Base-by-base conservation (phyloP, 2,329 filamentous ascomycete genomes). In the Sporothrix dimorphospora region DNA sequence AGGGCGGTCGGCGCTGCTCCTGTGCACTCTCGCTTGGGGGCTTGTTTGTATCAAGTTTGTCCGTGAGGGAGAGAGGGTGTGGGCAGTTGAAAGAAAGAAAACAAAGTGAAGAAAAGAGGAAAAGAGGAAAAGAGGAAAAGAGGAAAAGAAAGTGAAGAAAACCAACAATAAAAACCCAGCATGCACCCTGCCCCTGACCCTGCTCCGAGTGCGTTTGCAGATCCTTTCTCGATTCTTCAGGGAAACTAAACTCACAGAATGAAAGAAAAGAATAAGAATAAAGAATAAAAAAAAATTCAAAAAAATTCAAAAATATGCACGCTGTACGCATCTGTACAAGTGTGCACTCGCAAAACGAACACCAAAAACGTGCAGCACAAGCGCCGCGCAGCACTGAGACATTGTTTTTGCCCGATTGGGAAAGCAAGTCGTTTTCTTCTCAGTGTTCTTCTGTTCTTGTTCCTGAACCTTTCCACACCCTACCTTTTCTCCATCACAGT, bases 371-470 rank as follows among this genome's bases (percentile, higher is more conserved):
- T 65, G 59, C 38, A 65, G 38, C 9, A 27, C 59, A 45, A 63
- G 59, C 59, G 59, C 38, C 59, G 27, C 59, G 21, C 59, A 65
- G 38, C 38, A 27, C 59, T 42, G 59, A 45, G 59, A 65, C 59
- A 42, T 65, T 57, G 53, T 21, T 34, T 34, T 24, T 65, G 12
- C 59, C 38, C 59, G 21, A 65, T 16, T 42, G 40, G 59, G 59
- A 65, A 45, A 45, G 9, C 38, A 45, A 27, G 38, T 45, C 59
- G 59, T 24, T 40, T 24, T 30, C 4, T 3, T 14, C 2, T 9
- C 19, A 6, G 27, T n/a, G 30, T 21, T 21, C 12, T 21, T 6
- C 30, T 16, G 21, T 30, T n/a, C n/a, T 5, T 59, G 3, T 55
- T 16, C 21, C 30, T 49, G 19, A 6, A 6, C 7, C 7, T 42